Percentiles rank a stretch among this genome's conserved stretches.
Conservation (phyloP, 169 alveolate genomes). For the Eimeria acervulina region DNA sequence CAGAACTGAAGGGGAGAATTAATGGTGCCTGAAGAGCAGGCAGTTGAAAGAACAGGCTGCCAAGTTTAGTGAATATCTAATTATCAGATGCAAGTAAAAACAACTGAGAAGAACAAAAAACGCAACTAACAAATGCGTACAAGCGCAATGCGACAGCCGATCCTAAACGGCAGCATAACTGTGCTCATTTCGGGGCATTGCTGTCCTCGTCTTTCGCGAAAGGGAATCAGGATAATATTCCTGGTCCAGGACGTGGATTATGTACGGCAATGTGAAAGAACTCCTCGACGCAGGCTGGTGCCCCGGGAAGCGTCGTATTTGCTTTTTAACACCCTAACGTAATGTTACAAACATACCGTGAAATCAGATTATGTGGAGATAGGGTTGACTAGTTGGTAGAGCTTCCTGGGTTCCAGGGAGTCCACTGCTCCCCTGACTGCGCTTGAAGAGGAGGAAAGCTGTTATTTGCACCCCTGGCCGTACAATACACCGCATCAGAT, state of each 20-base stretch:
- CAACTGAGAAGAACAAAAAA: neutral
- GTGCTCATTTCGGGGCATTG: conserved; percentile 75
- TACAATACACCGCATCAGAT: conserved; percentile 97
- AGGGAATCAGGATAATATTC: conserved; percentile 82
- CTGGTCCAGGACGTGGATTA: conserved; percentile 95
- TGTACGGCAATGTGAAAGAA: conserved; percentile 93
- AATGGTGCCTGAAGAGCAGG: neutral
- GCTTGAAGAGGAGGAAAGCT: conserved; percentile 89
- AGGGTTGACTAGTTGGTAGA: conserved; percentile 92
- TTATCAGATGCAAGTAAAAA: neutral
- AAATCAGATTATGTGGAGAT: conserved; percentile 95
- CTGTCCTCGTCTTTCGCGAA: conserved; percentile 53
- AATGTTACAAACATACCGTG: conserved; percentile 91
- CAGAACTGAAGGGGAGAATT: neutral
- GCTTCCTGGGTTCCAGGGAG: conserved; percentile 91
- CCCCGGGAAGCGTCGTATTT: conserved; percentile 92
- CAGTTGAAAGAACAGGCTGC: neutral
- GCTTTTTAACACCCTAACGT: conserved; percentile 91
- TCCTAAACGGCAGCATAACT: conserved; percentile 93
- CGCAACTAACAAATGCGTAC: neutral
- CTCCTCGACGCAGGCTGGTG: conserved; percentile 87
- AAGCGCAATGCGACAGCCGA: too few relatives aligned
- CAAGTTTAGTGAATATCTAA: neutral
- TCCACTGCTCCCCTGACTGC: conserved; percentile 85
- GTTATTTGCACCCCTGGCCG: conserved; percentile 92